These are phyloP conservation scores for Suillus americanus DNA, from an alignment of 768 basidiomycete genomes.

Conservation along the genomic window DNA sequence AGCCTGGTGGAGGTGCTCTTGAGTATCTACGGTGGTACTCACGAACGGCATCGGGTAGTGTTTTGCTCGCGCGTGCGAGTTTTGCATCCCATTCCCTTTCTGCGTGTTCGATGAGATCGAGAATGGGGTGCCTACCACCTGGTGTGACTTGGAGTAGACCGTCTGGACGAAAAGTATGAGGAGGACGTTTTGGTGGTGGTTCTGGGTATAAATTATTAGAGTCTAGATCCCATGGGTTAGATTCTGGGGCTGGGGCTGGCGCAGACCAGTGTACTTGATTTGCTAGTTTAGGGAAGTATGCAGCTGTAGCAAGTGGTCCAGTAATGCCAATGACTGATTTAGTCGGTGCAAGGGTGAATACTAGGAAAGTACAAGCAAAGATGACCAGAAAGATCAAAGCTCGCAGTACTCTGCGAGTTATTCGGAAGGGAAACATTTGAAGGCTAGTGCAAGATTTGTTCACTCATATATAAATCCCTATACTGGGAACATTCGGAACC, in stretches of 20 bases:
- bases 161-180: conserved; percentile 25
- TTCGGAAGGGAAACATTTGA: neutral
- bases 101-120: conserved; percentile 39
- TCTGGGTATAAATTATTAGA: neutral
- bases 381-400: neutral
- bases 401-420: neutral
- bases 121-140: conserved; percentile 43
- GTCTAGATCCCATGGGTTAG: neutral
- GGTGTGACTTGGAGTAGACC: conserved; percentile 39
- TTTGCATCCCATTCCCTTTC: conserved; percentile 41
- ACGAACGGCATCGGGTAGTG: conserved; percentile 36
- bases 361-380: neutral
- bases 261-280: neutral
- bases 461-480: too few species aligned
- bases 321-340: neutral
- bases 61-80: conserved; percentile 35
- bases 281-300: neutral
- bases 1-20: conserved; percentile 42
- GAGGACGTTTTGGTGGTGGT: neutral
- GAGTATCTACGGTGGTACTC: conserved; percentile 41
- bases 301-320: neutral
- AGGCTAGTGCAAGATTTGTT: too few species aligned
- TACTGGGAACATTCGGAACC: too few species aligned
- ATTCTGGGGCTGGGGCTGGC: neutral
- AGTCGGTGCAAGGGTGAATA: neutral